phyloP scores from a whole-genome alignment of 306 rosid genomes.

The Cercis canadensis region DNA sequence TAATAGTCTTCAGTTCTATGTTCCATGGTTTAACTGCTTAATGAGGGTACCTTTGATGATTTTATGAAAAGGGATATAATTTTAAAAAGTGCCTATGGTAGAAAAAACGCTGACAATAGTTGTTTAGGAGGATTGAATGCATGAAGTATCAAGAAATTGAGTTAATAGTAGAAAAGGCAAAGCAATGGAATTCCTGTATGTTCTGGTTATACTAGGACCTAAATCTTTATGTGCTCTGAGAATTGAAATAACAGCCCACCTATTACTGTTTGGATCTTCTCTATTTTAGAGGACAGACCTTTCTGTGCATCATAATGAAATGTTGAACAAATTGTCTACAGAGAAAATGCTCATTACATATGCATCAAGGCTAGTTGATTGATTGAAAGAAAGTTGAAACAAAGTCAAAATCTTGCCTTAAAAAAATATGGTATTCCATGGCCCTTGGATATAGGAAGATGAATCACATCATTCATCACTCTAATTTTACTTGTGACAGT shows the following conservation, averaged over 20 bases:
- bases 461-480: neutral
- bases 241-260: slow-evolving; percentile 23
- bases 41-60: slow-evolving; percentile 28
- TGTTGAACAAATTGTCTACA: slow-evolving; percentile 14
- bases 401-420: slow-evolving; percentile 12
- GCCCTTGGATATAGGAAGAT: slow-evolving; percentile 21
- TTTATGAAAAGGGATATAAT: slow-evolving; percentile 33
- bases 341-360: slow-evolving; percentile 19
- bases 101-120: slow-evolving; percentile 27
- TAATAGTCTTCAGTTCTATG: neutral
- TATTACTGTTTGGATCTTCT: slow-evolving; percentile 17
- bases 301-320: slow-evolving; percentile 1
- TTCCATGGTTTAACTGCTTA: slow-evolving; percentile 9
- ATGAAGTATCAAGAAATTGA: slow-evolving; percentile 22
- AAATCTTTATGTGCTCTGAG: slow-evolving; percentile 16
- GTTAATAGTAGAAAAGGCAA: neutral
- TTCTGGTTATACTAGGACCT: slow-evolving; percentile 6
- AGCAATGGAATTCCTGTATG: slow-evolving; percentile 25
- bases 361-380: slow-evolving; percentile 3
- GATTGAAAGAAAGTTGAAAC: neutral
- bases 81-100: slow-evolving; percentile 25
- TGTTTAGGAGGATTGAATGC: slow-evolving; percentile 4
- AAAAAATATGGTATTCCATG: neutral
- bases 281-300: slow-evolving; percentile 10
- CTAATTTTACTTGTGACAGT: slow-evolving; percentile 1